Base-by-base conservation (phyloP, 495 filamentous ascomycete genomes). In the Hypoxylon fragiforme region DNA sequence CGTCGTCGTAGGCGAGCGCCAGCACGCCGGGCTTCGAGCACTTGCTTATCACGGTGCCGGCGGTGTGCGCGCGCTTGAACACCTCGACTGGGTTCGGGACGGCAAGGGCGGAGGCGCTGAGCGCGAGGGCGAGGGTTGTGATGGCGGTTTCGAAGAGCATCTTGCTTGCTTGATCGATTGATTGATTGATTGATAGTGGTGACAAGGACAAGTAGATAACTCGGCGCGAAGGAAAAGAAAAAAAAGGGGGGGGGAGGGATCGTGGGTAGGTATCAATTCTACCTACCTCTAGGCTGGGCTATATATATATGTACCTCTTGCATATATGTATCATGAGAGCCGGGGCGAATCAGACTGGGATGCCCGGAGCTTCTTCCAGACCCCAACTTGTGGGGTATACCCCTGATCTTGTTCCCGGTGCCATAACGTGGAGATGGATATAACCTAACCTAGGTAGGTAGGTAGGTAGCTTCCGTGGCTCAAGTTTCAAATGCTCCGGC, bases 1-100 rank as follows among this genome's bases (percentile, higher is more conserved):
- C 88, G 60, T 92, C 88, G 45, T 91, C 88, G 65, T 81, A 92
- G 0, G 88, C 89, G 32, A 78, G 57, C 1, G 73, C 70, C 9
- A 77, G 64, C 51, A 73, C 64, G 19, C 73, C 73, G 0, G 75
- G 69, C 48, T 62, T 65, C 43, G 55, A 53, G 66, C 75, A 78
- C 37, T 71, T 65, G 18, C 61, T 69, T 44, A 76, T 72, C 31
- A 77, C 70, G 19, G 63, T 60, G 7, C 74, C 74, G 1, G 70
- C 60, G 5, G 58, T 67, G 31, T 70, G 64, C 2, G 63, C 67
- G 14, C 71, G 66, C 50, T 70, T 72, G 60, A 75, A 41, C 35
- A 70, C 39, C 37, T 71, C 60, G 39, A 72, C 31, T 1, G 74
- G 74, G 31, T 49, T 67, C 14, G 60, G 56, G 1, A 68, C 63